Conservation (phyloP, 75 land plant genomes). For the Gnetum montanum region DNA sequence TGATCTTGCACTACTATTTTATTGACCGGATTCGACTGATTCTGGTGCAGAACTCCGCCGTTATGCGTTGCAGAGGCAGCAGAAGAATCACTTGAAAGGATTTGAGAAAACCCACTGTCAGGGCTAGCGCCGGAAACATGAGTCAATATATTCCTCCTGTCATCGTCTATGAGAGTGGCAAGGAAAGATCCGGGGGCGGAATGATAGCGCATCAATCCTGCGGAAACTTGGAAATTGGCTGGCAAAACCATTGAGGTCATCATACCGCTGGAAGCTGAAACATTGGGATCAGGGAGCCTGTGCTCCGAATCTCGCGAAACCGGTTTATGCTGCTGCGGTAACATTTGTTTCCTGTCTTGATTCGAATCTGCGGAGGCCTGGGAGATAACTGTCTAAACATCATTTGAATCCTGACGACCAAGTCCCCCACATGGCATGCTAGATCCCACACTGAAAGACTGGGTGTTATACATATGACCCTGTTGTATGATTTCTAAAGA, state of each 20-base stretch:
- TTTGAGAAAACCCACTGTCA: constrained; percentile 5
- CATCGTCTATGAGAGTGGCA: background rate
- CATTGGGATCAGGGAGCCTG: background rate
- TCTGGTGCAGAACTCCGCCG: constrained; percentile 1
- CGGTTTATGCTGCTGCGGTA: constrained; percentile 4
- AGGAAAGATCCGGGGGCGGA: constrained; percentile 8
- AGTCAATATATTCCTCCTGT: background rate
- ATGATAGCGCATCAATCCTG: constrained; percentile 9
- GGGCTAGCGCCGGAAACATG: background rate
- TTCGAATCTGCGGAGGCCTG: constrained; percentile 1
- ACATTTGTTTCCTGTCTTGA: background rate
- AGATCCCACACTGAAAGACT: constrained; percentile 1
- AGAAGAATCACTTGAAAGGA: constrained; percentile 7
- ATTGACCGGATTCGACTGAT: background rate
- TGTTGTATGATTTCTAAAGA: too few relatives aligned
- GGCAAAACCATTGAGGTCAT: background rate
- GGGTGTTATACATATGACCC: constrained; percentile 9
- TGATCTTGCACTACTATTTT: background rate
- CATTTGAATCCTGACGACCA: constrained; percentile 1
- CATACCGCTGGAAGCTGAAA: background rate
- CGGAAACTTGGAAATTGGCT: constrained; percentile 4
- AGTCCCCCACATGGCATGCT: constrained; percentile 1
- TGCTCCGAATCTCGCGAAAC: background rate
- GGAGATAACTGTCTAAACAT: background rate
- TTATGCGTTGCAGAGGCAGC: constrained; percentile 4